Evolutionary conservation across 2,329 filamentous ascomycete genomes (phyloP).

Genomic region (Cladosporium sp.): DNA sequence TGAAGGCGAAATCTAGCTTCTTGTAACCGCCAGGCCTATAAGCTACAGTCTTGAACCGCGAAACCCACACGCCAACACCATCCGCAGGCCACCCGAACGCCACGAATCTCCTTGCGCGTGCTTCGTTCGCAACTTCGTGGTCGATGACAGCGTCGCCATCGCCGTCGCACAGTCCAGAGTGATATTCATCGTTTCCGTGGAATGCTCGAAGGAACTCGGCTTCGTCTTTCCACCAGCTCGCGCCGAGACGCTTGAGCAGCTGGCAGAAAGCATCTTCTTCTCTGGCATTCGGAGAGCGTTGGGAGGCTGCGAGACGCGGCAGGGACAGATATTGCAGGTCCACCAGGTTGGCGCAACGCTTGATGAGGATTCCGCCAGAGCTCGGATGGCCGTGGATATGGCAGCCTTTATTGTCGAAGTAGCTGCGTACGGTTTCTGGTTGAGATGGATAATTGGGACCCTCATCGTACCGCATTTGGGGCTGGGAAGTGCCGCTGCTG

Average conservation of each 20-base stretch:
- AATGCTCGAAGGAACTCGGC: neutral
- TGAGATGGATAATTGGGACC: too few species aligned
- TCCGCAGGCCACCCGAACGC: neutral
- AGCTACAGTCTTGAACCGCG: neutral
- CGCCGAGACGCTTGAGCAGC: neutral
- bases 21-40: neutral
- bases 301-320: neutral
- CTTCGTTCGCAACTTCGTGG: too few species aligned
- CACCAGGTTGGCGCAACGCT: too few species aligned
- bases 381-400: too few species aligned
- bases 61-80: neutral
- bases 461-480: too few species aligned
- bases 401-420: too few species aligned
- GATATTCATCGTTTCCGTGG: neutral
- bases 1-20: neutral
- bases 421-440: too few species aligned
- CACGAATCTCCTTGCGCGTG: neutral
- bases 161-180: too few species aligned
- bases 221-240: neutral
- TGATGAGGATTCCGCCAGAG: too few species aligned
- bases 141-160: too few species aligned
- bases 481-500: too few species aligned
- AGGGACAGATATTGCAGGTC: neutral
- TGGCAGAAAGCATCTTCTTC: neutral
- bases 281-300: neutral